Evolutionary conservation across 176 grass and related monocot species (phyloP).

Genomic region (Aegilops tauschii): DNA sequence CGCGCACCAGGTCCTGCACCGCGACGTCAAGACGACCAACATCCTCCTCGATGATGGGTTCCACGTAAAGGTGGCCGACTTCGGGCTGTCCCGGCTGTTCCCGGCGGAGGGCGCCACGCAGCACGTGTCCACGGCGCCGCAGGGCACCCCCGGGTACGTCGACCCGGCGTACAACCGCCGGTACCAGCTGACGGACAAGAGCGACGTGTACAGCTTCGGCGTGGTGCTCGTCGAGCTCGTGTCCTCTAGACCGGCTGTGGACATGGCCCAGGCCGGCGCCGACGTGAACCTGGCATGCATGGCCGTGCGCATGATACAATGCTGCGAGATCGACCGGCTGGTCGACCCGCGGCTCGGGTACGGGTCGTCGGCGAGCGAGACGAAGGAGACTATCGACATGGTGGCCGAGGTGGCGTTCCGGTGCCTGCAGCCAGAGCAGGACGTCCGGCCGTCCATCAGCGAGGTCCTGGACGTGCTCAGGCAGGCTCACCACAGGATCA

Average conservation of each 20-base stretch:
- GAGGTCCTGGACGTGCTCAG: constrained; percentile 41
- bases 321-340: constrained; percentile 27
- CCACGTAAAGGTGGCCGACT: constrained; percentile 72
- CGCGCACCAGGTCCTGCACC: constrained; percentile 42
- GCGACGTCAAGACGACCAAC: constrained; percentile 67
- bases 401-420: constrained; percentile 48
- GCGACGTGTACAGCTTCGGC: constrained; percentile 76
- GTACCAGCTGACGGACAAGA: constrained; percentile 74
- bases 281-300: constrained; percentile 50
- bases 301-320: constrained; percentile 46
- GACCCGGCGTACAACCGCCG: constrained; percentile 53
- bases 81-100: constrained; percentile 56
- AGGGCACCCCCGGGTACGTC: constrained; percentile 62
- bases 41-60: constrained; percentile 49
- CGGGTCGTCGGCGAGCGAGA: not conserved
- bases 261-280: constrained; percentile 11
- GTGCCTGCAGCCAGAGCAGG: constrained; percentile 54
- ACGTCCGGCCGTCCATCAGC: constrained; percentile 36
- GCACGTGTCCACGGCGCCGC: constrained; percentile 64
- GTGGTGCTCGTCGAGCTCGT: constrained; percentile 60
- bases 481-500: constrained; percentile 5
- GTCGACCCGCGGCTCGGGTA: constrained; percentile 40
- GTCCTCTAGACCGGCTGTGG: constrained; percentile 48
- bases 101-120: constrained; percentile 29
- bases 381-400: constrained; percentile 24